Conservation (phyloP, 1,284 basidiomycete genomes). For the Trichosporon sp. region DNA sequence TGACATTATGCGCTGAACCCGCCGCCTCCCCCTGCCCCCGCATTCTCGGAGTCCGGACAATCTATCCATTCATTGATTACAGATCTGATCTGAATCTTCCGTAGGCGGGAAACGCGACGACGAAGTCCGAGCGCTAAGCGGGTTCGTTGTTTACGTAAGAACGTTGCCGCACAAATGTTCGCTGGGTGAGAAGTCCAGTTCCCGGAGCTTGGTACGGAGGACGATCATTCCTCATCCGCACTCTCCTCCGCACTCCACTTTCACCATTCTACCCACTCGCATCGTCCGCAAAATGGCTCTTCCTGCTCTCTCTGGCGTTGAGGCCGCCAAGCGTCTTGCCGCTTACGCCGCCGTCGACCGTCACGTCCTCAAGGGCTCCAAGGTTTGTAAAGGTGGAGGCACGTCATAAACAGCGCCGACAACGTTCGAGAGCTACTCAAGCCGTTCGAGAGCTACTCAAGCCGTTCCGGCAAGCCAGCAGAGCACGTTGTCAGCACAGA, state of each 20-base stretch:
- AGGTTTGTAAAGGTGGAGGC: constrained; percentile 6
- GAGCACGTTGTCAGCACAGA: no score
- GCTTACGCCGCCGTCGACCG: constrained; percentile 93
- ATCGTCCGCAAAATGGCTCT: constrained; percentile 24
- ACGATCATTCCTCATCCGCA: constrained; percentile 4
- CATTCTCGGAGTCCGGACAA: not conserved
- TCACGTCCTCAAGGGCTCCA: constrained; percentile 62
- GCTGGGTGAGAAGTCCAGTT: not conserved
- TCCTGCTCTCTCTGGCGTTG: constrained; percentile 57
- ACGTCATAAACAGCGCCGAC: not conserved
- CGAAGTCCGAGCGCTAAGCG: not conserved
- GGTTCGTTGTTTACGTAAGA: not conserved
- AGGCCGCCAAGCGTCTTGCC: constrained; percentile 83
- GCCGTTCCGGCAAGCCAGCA: not conserved
- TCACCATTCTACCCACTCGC: constrained; percentile 26
- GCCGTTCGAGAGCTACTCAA: no score
- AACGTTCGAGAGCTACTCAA: not conserved
- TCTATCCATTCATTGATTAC: not conserved
- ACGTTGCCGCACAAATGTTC: constrained; percentile 4
- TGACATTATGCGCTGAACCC: constrained; percentile 17
- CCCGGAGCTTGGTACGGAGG: not conserved
- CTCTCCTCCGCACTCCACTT: not conserved
- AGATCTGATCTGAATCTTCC: no score
- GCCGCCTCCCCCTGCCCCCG: not conserved
- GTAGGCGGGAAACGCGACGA: not conserved